Evolutionary conservation across 139 green algal genomes (phyloP).

Genomic region (Ulvella scutata): DNA sequence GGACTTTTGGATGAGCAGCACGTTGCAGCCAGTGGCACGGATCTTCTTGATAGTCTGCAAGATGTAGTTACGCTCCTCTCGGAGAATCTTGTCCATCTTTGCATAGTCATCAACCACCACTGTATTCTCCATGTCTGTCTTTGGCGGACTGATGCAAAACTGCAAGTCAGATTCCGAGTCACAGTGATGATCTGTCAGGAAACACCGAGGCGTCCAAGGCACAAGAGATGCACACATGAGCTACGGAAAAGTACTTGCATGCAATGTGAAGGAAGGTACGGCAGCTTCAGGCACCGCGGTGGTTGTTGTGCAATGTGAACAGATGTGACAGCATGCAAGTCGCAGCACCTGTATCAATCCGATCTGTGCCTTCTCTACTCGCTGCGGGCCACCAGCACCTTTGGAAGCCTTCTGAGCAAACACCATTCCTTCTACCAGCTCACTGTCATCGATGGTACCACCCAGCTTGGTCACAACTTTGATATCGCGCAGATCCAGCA

Average conservation of each 20-base stretch:
- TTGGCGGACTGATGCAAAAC: constrained; percentile 92
- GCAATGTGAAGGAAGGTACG: too few species aligned
- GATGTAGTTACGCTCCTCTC: constrained; percentile 99
- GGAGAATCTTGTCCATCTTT: constrained; percentile 77
- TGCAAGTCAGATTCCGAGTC: constrained; percentile 9
- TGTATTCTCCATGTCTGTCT: constrained; percentile 97
- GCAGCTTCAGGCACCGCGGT: too few species aligned
- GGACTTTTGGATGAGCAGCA: constrained; percentile 97
- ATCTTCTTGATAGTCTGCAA: constrained; percentile 97
- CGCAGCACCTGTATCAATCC: constrained; percentile 63
- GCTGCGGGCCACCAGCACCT: constrained; percentile 70
- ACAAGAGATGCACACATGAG: too few species aligned
- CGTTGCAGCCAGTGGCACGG: constrained; percentile 85
- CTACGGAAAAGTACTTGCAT: too few species aligned
- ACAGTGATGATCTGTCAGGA: background rate
- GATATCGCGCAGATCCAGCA: constrained; percentile 92
- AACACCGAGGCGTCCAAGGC: too few species aligned
- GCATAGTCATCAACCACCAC: constrained; percentile 85
- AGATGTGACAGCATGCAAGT: too few species aligned
- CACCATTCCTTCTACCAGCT: constrained; percentile 89
- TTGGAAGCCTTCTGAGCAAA: constrained; percentile 89
- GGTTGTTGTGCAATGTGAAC: too few species aligned
- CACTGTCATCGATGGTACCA: constrained; percentile 90
- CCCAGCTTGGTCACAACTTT: constrained; percentile 82
- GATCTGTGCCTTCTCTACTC: constrained; percentile 89